Evolutionary conservation across 441 rosid genomes (phyloP), one percentile per base, ranked within the genome.

Genomic region (Kokia cookei): DNA sequence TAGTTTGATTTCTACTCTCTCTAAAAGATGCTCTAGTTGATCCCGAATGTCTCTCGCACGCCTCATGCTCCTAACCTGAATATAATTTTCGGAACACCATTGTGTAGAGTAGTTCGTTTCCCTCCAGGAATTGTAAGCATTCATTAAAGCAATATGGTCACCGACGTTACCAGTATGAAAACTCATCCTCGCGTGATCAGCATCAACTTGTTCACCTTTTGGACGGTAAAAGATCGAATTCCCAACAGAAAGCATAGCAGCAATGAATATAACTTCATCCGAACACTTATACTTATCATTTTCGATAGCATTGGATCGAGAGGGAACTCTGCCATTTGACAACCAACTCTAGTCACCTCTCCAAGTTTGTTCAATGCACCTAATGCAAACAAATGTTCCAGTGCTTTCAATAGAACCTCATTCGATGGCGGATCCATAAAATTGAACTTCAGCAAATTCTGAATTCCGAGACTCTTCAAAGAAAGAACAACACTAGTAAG

Each of bases 391-490:
- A 96, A 88, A 14, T 91, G 83, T 71, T 96, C 99, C 67, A 96
- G 64, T 17, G 99, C 96, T 84, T 92, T 96, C 26, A 93, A 82
- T 78, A 96, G 82, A 60, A 98, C 97, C 85, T 93, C 98, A 58
- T 93, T 92, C 1, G 99, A 93, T 24, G 99, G 99, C 65, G 97
- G 97, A 62, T 96, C 99, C 96, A 96, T 96, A 71, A 96, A 96
- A 80, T 96, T 98, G 78, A 96, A 96, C 84, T 92, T 87, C 40
- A 93, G 43, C 54, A 93, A 78, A 84, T 96, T 97, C 62, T 90
- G 93, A 77, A 96, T 92, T 65, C 98, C 99, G 73, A 96, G 94
- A 86, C 98, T 96, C 90, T 92, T 96, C 74, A 96, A 86, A 70
- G 88, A 73, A 61, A 96, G 96, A 42, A 96, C 98, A 74, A 96